phyloP scores from a whole-genome alignment of 2,329 filamentous ascomycete species.

The Zasmidium citrigriseum region DNA sequence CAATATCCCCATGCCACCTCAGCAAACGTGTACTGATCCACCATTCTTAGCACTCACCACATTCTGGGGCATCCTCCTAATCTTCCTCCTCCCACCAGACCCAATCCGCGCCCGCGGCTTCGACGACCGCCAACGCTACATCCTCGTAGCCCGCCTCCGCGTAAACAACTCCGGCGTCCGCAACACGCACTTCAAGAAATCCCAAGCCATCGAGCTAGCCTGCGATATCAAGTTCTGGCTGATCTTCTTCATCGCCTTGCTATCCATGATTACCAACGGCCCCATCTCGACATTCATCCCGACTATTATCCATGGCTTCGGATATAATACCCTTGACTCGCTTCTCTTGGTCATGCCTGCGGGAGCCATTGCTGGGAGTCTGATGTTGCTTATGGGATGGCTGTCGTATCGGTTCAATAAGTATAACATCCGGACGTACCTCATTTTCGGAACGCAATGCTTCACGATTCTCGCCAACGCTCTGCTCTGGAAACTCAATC shows the following conservation, averaged over 20 bases:
- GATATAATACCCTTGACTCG: conserved; percentile 12
- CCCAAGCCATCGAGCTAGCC: conserved; percentile 43
- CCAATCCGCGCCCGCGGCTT: conserved; percentile 46
- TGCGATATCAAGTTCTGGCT: conserved; percentile 43
- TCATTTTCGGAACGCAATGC: conserved; percentile 12
- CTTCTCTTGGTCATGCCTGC: conserved; percentile 13
- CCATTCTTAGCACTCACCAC: conserved; percentile 38
- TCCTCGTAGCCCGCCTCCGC: conserved; percentile 31
- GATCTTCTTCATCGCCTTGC: conserved; percentile 49
- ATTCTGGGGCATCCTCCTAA: conserved; percentile 38
- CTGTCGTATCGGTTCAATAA: conserved; percentile 7
- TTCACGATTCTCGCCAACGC: conserved; percentile 11
- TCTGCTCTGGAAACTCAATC: conserved; percentile 13
- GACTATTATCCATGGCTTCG: conserved; percentile 39
- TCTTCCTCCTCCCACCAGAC: conserved; percentile 42
- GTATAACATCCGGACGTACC: conserved; percentile 13
- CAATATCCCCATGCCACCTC: no score
- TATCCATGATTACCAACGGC: conserved; percentile 48
- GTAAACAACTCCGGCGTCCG: conserved; percentile 35
- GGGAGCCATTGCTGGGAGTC: conserved; percentile 13
- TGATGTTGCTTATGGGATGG: conserved; percentile 9
- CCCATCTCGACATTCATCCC: conserved; percentile 34
- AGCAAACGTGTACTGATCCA: no score
- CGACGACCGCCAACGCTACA: conserved; percentile 35
- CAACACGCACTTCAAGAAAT: conserved; percentile 47